Base-by-base conservation (phyloP, 352 stramenopile species). In the Globisporangium polare region DNA sequence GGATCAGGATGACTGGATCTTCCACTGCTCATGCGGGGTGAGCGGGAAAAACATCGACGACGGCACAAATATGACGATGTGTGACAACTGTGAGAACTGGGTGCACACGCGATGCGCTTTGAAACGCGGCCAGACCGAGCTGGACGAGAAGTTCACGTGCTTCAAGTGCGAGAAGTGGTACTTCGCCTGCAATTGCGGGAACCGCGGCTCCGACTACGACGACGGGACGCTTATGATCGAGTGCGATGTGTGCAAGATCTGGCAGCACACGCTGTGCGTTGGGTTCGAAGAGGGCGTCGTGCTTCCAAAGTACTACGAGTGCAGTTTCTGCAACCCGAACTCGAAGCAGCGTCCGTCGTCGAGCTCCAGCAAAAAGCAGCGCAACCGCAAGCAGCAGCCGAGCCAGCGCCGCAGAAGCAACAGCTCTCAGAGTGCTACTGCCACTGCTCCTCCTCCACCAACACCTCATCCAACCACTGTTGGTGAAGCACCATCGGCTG, bases 231-330 rank as follows among this genome's bases (percentile, higher is more conserved):
- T 68, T 35, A 89, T 90, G 80, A 81, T 90, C 43, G 72, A 85
- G 60, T 90, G 80, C 39, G 80, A 88, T 43, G 65, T 53, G 37
- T 90, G 80, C 59, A 71, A 83, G 45, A 86, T 72, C 6, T 95
- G 86, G 86, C 77, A 90, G 52, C 86, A 95, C 52, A 90, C 83
- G 0, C 41, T 65, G 27, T 95, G 86, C 52, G 80, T 75, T 3
- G 71, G 74, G 0, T 80, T 93, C n/a, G 67, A 69, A 2, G 76
- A 88, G 49, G 72, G 63, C 0, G 68, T 75, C 35, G 73, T 86
- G 7, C 66, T 80, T 22, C 73, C 81, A 9, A 67, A 82, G 22
- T 39, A 76, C 43, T 94, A 89, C 52, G 65, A 66, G 18, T 94
- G 86, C 47, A 74, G 75, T 13, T 58, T 67, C 13, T 94, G 86